Evolutionary conservation across 805 yeast species (phyloP).

Genomic region (Saturnispora galanensis): DNA sequence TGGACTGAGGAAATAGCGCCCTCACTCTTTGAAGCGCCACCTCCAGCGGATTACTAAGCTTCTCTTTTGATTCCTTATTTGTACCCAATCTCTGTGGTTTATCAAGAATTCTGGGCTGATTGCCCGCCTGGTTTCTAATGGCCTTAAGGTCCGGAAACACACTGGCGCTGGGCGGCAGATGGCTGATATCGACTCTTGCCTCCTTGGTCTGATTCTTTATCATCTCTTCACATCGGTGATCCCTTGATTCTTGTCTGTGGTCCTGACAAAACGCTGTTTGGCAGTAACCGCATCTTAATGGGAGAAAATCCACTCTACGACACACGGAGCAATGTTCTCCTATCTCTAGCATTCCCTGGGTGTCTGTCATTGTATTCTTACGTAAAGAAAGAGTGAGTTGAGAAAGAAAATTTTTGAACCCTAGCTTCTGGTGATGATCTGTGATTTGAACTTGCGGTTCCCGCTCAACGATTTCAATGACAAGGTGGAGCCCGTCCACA

Average conservation of each 20-base stretch:
- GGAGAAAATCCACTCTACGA: conserved; percentile 46
- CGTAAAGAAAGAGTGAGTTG: no score
- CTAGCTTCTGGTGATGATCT: conserved; percentile 29
- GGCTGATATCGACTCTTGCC: conserved; percentile 8
- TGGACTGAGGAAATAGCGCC: conserved; percentile 4
- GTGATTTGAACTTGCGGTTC: conserved; percentile 69
- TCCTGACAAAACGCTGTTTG: conserved; percentile 37
- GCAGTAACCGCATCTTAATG: conserved; percentile 40
- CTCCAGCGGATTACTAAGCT: conserved; percentile 9
- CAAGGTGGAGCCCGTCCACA: conserved; percentile 33
- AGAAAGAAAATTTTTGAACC: no score
- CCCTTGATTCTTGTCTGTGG: conserved; percentile 33
- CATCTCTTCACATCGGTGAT: conserved; percentile 19
- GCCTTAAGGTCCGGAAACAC: conserved; percentile 44
- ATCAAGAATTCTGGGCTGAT: conserved; percentile 7
- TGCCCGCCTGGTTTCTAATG: conserved; percentile 24
- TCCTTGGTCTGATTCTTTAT: not conserved
- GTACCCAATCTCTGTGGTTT: conserved; percentile 8
- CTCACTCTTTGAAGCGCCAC: conserved; percentile 14
- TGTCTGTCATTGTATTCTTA: conserved; percentile 9
- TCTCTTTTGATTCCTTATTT: conserved; percentile 3
- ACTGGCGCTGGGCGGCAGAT: conserved; percentile 33
- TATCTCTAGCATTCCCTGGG: conserved; percentile 35
- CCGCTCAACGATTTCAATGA: conserved; percentile 43
- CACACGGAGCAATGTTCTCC: conserved; percentile 51